Conservation (phyloP, 805 yeast species). For the Saitoella complicata region DNA sequence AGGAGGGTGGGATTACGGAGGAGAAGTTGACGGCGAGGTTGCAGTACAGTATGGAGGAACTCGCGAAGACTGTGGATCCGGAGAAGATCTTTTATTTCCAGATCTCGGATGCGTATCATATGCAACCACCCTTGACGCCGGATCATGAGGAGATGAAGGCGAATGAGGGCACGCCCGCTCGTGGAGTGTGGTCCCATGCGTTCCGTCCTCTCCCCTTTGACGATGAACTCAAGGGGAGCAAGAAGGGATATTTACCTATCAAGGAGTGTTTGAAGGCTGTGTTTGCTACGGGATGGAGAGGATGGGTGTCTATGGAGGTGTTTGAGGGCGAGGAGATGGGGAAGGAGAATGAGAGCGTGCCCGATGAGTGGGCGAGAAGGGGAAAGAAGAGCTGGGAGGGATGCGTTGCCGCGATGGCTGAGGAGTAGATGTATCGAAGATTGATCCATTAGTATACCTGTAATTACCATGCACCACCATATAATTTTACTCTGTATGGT, state of each 20-base stretch:
- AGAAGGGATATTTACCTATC: not conserved
- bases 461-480: too few relatives aligned
- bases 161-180: not conserved
- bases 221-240: conserved; percentile 1
- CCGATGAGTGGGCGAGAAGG: not conserved
- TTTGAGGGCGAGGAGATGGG: not conserved
- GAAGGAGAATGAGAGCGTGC: not conserved
- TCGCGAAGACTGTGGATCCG: conserved; percentile 6
- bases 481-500: too few relatives aligned
- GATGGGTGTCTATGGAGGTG: conserved; percentile 3
- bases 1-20: not conserved
- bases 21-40: conserved; percentile 6
- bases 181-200: conserved; percentile 4
- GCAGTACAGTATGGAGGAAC: conserved; percentile 3
- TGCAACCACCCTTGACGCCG: conserved; percentile 2
- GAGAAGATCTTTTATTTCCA: conserved; percentile 18
- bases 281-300: not conserved
- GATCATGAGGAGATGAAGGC: conserved; percentile 1
- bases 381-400: conserved; percentile 2
- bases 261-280: not conserved
- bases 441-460: too few relatives aligned
- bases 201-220: conserved; percentile 5
- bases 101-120: conserved; percentile 15
- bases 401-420: too few relatives aligned
- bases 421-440: too few relatives aligned